Conservation (phyloP, 768 basidiomycete genomes). For the Xerocomellus intermedius region DNA sequence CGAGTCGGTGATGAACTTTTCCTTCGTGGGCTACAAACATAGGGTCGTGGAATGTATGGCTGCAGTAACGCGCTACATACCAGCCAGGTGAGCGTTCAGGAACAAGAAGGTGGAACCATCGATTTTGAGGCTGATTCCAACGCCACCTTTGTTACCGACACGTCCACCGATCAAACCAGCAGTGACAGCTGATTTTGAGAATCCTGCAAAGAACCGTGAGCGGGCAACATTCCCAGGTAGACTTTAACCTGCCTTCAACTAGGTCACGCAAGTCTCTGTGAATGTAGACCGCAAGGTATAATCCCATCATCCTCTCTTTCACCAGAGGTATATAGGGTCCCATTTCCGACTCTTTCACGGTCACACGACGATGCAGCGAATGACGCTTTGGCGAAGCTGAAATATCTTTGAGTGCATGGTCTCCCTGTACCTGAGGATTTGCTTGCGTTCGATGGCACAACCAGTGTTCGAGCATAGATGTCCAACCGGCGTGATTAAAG, state of each 20-base stretch:
- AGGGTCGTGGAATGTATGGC: not conserved
- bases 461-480: constrained; percentile 74
- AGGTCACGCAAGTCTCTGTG: constrained; percentile 66
- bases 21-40: constrained; percentile 65
- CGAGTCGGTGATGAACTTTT: constrained; percentile 72
- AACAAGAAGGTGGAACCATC: constrained; percentile 83
- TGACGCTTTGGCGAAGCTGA: constrained; percentile 45
- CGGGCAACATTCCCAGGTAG: not conserved
- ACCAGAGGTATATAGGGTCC: constrained; percentile 83
- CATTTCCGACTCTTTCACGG: constrained; percentile 44
- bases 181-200: constrained; percentile 79
- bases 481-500: constrained; percentile 57
- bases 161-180: constrained; percentile 89
- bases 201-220: constrained; percentile 41
- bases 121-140: constrained; percentile 86
- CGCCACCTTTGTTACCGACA: constrained; percentile 90
- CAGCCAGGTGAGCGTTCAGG: constrained; percentile 89
- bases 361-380: constrained; percentile 40
- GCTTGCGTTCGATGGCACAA: constrained; percentile 44
- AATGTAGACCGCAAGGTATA: constrained; percentile 75
- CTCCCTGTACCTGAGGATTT: constrained; percentile 15
- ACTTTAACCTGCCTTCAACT: constrained; percentile 49
- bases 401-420: constrained; percentile 28
- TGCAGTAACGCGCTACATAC: constrained; percentile 33
- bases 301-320: constrained; percentile 91